Percentiles rank a stretch among this genome's conserved stretches.
Conservation (phyloP, 2,329 filamentous ascomycete genomes). For the Dactylonectria macrodidyma region DNA sequence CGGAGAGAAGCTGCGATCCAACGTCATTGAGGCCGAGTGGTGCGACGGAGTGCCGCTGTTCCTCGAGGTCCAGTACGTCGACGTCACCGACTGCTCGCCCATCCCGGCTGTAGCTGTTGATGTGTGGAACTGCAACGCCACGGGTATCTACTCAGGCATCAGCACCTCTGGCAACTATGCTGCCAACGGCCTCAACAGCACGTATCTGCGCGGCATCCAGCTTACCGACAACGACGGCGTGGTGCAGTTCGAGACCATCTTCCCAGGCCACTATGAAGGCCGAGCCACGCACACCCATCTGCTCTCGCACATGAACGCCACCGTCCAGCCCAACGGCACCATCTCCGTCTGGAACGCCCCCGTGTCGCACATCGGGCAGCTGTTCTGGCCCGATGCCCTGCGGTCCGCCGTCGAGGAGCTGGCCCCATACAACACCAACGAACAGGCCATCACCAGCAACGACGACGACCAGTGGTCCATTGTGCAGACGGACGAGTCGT, state of each 20-base stretch:
- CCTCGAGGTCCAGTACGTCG: conserved; percentile 61
- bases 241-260: conserved; percentile 58
- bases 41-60: conserved; percentile 55
- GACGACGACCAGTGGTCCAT: conserved; percentile 58
- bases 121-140: conserved; percentile 62
- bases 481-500: conserved; percentile 59
- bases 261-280: conserved; percentile 60
- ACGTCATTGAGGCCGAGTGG: conserved; percentile 57
- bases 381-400: conserved; percentile 73
- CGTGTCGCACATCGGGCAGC: conserved; percentile 71
- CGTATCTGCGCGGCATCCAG: conserved; percentile 59
- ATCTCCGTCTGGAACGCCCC: conserved; percentile 34
- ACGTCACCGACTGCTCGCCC: conserved; percentile 58
- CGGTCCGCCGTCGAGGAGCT: conserved; percentile 62
- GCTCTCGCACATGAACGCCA: conserved; percentile 53
- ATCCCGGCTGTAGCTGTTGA: conserved; percentile 58
- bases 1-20: conserved; percentile 55
- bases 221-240: conserved; percentile 58
- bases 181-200: conserved; percentile 51
- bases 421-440: conserved; percentile 61
- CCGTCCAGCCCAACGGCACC: conserved; percentile 63
- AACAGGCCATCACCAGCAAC: conserved; percentile 61
- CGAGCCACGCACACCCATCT: conserved; percentile 58
- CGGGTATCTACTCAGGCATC: conserved; percentile 61
- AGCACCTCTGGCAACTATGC: conserved; percentile 53